Percentiles rank a stretch among this genome's conserved stretches.
These are phyloP conservation scores for Hypoxylon sp. DNA, from an alignment of 2,329 filamentous ascomycete species.

Conservation along the genomic window DNA sequence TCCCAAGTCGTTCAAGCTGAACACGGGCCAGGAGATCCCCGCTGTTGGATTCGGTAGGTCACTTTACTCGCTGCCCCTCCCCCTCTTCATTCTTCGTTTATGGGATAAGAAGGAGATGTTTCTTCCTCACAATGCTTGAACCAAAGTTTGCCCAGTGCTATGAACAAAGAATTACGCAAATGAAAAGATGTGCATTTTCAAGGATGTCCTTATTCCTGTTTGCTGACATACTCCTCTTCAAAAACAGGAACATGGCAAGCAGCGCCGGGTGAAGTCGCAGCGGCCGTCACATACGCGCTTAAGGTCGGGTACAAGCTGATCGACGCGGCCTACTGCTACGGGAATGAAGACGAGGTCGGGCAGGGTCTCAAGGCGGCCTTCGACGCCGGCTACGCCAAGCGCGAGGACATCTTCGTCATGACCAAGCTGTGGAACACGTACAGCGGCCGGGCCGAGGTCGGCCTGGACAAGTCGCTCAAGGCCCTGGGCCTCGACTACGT, in stretches of 20 bases:
- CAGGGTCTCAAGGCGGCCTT: conserved; percentile 81
- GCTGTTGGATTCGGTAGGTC: conserved; percentile 71
- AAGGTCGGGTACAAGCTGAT: conserved; percentile 70
- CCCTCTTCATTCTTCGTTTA: conserved; percentile 16
- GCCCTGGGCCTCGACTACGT: conserved; percentile 83
- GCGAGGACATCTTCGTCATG: conserved; percentile 84
- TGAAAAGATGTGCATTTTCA: background rate
- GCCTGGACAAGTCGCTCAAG: conserved; percentile 78
- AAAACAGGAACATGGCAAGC: conserved; percentile 73
- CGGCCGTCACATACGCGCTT: conserved; percentile 70
- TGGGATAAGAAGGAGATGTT: background rate
- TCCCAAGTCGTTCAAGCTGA: conserved; percentile 71
- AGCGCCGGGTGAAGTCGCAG: conserved; percentile 67
- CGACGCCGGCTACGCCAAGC: conserved; percentile 74
- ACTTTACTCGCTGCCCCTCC: conserved; percentile 15
- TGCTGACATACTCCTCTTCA: conserved; percentile 12
- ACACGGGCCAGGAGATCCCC: conserved; percentile 73
- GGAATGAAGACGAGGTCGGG: conserved; percentile 86
- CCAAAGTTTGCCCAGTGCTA: background rate
- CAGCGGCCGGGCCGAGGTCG: conserved; percentile 75
- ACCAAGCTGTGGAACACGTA: conserved; percentile 90
- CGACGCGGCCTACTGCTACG: conserved; percentile 82
- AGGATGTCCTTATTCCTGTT: conserved; percentile 6
- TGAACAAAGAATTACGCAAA: background rate
- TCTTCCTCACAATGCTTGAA: background rate